Conservation (phyloP, 2,329 filamentous ascomycete species). For the Hypoxylon sp. region DNA sequence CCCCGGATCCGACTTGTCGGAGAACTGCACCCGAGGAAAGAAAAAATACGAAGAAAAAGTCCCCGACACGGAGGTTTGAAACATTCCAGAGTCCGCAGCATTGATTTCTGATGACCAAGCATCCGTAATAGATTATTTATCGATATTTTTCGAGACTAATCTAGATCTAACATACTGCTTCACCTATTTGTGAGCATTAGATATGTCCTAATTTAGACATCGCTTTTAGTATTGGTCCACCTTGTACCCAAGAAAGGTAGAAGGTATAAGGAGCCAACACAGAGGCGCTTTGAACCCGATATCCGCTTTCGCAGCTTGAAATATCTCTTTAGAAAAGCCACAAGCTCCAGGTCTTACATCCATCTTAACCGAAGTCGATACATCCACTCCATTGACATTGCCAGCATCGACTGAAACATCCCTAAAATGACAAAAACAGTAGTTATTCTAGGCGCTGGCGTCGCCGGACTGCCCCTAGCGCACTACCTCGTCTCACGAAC, state of each 20-base stretch:
- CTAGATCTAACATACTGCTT: not conserved
- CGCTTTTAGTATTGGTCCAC: not conserved
- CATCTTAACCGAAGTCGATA: not conserved
- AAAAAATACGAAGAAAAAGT: conserved; percentile 10
- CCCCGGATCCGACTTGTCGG: not conserved
- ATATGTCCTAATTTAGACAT: too few species aligned
- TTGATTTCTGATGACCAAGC: conserved; percentile 13
- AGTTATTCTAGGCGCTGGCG: conserved; percentile 66
- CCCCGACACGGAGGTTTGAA: conserved; percentile 11
- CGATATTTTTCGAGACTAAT: not conserved
- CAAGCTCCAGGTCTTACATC: not conserved
- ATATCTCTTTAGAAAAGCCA: not conserved
- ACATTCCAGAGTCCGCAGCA: not conserved
- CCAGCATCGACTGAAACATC: not conserved
- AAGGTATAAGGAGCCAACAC: not conserved
- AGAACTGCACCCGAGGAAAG: not conserved
- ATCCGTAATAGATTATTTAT: conserved; percentile 14
- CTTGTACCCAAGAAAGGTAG: not conserved
- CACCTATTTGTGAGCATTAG: too few species aligned
- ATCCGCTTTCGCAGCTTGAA: not conserved
- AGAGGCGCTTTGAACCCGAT: not conserved
- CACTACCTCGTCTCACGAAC: conserved; percentile 66
- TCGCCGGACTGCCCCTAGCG: conserved; percentile 63
- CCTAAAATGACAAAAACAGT: conserved; percentile 56
- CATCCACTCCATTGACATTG: not conserved